Conservation (phyloP, 1,284 basidiomycete genomes). For the Moesziomyces sp. region DNA sequence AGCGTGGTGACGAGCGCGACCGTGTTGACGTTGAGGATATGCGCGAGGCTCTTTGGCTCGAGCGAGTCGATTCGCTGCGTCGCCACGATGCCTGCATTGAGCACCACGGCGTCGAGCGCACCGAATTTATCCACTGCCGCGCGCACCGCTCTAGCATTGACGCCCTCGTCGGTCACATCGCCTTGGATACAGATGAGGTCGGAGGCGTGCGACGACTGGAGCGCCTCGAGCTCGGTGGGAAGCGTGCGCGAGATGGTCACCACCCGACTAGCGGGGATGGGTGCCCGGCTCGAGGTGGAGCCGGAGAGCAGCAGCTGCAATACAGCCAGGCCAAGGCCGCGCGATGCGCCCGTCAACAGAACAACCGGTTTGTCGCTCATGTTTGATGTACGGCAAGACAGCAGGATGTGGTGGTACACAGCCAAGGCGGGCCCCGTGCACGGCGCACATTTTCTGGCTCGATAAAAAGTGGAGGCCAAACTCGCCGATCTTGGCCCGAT, state of each 20-base stretch:
- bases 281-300: constrained; percentile 5
- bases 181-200: constrained; percentile 72
- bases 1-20: constrained; percentile 80
- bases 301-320: constrained; percentile 74
- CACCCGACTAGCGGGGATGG: constrained; percentile 71
- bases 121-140: constrained; percentile 74
- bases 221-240: constrained; percentile 74
- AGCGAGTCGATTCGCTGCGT: constrained; percentile 56
- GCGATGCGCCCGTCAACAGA: constrained; percentile 64
- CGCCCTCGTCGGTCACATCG: constrained; percentile 75
- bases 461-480: no score
- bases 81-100: constrained; percentile 79
- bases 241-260: constrained; percentile 79
- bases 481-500: neutral
- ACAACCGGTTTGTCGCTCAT: constrained; percentile 52
- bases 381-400: neutral
- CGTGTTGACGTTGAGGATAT: constrained; percentile 82
- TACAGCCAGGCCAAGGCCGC: constrained; percentile 82
- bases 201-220: constrained; percentile 69
- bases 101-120: constrained; percentile 78
- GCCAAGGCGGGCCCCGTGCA: neutral
- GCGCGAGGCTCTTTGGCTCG: constrained; percentile 72
- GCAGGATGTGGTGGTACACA: neutral
- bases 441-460: no score
- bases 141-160: constrained; percentile 73